phyloP scores from a whole-genome alignment of 306 rosid genomes.

The Fragaria iinumae region DNA sequence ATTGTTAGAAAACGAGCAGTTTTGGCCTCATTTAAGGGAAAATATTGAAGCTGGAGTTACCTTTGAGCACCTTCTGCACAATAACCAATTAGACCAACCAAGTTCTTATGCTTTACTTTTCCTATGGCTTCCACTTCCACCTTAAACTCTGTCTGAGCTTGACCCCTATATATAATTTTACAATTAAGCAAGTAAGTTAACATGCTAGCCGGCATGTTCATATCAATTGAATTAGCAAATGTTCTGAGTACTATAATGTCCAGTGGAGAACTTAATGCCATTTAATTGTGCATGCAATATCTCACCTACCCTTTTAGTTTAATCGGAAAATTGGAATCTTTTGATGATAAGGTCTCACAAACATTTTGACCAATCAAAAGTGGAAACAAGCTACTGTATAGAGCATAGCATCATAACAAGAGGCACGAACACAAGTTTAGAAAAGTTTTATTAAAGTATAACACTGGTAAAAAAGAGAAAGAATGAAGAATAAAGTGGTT shows the following conservation, averaged over 20 bases:
- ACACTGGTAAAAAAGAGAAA: slow-evolving; percentile 11
- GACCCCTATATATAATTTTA: slow-evolving; percentile 59
- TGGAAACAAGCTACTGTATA: not conserved
- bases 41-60: slow-evolving; percentile 37
- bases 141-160: slow-evolving; percentile 92
- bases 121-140: slow-evolving; percentile 99
- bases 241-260: not conserved
- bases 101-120: slow-evolving; percentile 92
- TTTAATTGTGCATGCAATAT: not conserved
- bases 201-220: not conserved
- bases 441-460: not conserved
- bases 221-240: not conserved
- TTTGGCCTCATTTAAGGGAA: not conserved
- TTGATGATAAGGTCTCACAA: not conserved
- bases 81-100: slow-evolving; percentile 88
- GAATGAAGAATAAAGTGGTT: slow-evolving; percentile 34
- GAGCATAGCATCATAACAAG: not conserved
- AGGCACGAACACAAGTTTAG: not conserved
- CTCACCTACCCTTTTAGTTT: not conserved
- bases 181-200: slow-evolving; percentile 9
- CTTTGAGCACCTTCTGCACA: slow-evolving; percentile 91
- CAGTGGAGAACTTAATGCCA: not conserved
- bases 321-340: not conserved
- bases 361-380: not conserved
- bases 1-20: slow-evolving; percentile 9